phyloP scores from a whole-genome alignment of 2,329 filamentous ascomycete species.

The Pseudocercospora musae region DNA sequence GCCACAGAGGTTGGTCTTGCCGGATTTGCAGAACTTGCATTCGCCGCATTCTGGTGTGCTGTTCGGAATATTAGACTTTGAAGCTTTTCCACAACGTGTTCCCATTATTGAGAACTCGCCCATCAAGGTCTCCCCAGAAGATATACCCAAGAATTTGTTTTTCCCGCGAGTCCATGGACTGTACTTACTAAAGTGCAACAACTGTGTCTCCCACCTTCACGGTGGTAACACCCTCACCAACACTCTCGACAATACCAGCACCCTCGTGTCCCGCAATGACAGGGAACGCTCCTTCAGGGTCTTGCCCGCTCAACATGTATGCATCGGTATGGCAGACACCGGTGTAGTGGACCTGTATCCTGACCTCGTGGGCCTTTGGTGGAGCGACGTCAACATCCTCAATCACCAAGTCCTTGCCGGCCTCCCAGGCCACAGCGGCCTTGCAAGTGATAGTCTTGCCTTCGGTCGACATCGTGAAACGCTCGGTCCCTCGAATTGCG shows the following conservation, averaged over 20 bases:
- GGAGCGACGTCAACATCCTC: slow-evolving; percentile 91
- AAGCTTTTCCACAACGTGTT: not conserved
- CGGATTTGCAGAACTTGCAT: slow-evolving; percentile 99
- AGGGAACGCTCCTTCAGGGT: slow-evolving; percentile 92
- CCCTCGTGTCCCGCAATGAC: slow-evolving; percentile 87
- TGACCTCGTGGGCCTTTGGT: slow-evolving; percentile 88
- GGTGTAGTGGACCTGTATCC: slow-evolving; percentile 95
- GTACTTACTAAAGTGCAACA: slow-evolving; percentile 74
- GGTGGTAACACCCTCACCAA: slow-evolving; percentile 90
- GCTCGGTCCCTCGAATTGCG: not conserved
- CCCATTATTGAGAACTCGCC: not conserved
- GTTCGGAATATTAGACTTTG: slow-evolving; percentile 21
- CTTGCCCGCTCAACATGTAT: slow-evolving; percentile 84
- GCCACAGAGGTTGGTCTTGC: slow-evolving; percentile 98
- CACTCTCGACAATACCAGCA: slow-evolving; percentile 86
- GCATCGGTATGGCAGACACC: slow-evolving; percentile 99
- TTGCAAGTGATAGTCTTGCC: slow-evolving; percentile 84
- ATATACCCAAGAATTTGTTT: not conserved
- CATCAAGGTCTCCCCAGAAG: slow-evolving; percentile 17
- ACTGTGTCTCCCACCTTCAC: slow-evolving; percentile 94
- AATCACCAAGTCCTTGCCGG: slow-evolving; percentile 80
- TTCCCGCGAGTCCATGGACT: not conserved
- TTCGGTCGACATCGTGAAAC: slow-evolving; percentile 51
- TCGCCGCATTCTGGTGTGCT: slow-evolving; percentile 95
- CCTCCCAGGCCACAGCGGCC: slow-evolving; percentile 95